These are phyloP conservation scores for Rhodosporidiobolus odoratus DNA, from an alignment of 768 basidiomycete genomes.

Conservation along the genomic window DNA sequence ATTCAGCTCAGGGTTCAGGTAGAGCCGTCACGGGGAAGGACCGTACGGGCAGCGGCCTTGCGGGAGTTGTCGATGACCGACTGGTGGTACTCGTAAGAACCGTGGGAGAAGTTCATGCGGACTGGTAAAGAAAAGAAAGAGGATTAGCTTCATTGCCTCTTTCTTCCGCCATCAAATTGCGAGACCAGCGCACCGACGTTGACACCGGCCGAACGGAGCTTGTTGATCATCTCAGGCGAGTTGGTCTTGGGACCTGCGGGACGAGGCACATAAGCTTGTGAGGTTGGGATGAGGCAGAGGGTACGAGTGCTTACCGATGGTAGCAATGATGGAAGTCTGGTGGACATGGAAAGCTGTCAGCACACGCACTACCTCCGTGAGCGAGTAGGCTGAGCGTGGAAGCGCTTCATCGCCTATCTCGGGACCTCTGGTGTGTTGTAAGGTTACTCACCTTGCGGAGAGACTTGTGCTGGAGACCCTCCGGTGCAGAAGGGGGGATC, in stretches of 20 bases:
- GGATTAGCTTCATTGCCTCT: neutral
- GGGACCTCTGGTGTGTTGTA: neutral
- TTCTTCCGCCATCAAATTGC: neutral
- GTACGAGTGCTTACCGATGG: constrained; percentile 64
- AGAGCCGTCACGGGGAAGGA: neutral
- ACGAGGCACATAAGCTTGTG: neutral
- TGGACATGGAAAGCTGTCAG: neutral
- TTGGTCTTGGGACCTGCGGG: constrained; percentile 85
- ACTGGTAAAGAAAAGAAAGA: constrained; percentile 53
- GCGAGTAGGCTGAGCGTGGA: neutral
- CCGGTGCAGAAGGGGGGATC: constrained; percentile 63
- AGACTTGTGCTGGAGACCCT: constrained; percentile 74
- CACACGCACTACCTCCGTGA: too few relatives aligned
- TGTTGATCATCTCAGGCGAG: constrained; percentile 74
- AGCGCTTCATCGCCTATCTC: neutral
- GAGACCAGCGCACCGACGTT: constrained; percentile 78
- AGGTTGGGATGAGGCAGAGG: neutral
- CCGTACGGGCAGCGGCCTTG: constrained; percentile 69
- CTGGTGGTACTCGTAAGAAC: constrained; percentile 96
- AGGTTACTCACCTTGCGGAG: constrained; percentile 71
- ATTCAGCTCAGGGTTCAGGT: neutral
- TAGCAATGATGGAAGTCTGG: constrained; percentile 95
- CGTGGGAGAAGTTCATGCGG: constrained; percentile 99
- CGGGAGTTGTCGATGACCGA: constrained; percentile 97
- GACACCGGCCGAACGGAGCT: constrained; percentile 84